phyloP scores from a whole-genome alignment of 208 protist species.

The Crithidia fasciculata region DNA sequence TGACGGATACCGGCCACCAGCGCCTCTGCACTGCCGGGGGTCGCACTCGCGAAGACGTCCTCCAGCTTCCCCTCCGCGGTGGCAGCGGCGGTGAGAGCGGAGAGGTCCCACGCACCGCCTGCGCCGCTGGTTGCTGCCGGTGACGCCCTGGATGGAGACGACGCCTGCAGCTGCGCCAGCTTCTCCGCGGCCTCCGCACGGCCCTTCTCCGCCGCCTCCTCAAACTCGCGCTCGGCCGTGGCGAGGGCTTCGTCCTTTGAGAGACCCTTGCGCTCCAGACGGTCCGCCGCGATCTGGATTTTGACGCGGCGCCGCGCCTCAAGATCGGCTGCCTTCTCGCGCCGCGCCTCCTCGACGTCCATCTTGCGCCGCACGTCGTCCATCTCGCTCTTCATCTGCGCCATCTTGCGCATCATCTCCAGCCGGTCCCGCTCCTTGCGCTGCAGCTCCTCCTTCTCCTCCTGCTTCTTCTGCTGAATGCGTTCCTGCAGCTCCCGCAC shows the following conservation, averaged over 20 bases:
- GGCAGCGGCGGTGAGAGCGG: constrained; percentile 19
- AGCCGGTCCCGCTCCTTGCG: constrained; percentile 68
- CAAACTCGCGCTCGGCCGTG: constrained; percentile 52
- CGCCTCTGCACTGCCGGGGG: constrained; percentile 10
- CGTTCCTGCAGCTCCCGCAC: constrained; percentile 69
- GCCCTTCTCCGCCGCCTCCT: constrained; percentile 42
- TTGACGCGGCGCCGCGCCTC: constrained; percentile 61
- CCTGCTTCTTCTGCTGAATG: constrained; percentile 57
- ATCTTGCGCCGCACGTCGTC: constrained; percentile 58
- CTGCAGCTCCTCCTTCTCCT: constrained; percentile 50
- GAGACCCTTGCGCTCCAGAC: constrained; percentile 64
- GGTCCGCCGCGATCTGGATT: constrained; percentile 73
- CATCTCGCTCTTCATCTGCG: constrained; percentile 55
- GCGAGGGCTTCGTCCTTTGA: constrained; percentile 54
- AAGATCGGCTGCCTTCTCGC: constrained; percentile 63
- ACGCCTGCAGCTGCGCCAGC: constrained; percentile 15
- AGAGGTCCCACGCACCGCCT: constrained; percentile 47
- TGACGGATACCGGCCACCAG: constrained; percentile 40
- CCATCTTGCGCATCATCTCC: constrained; percentile 60
- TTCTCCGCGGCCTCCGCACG: constrained; percentile 41
- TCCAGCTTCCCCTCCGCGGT: constrained; percentile 27
- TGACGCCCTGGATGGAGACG: not conserved
- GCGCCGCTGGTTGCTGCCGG: not conserved
- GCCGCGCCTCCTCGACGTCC: constrained; percentile 48
- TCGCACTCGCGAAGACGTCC: constrained; percentile 36